Evolutionary conservation across 495 filamentous ascomycete genomes (phyloP).

Genomic region (Neurospora tetrasperma): DNA sequence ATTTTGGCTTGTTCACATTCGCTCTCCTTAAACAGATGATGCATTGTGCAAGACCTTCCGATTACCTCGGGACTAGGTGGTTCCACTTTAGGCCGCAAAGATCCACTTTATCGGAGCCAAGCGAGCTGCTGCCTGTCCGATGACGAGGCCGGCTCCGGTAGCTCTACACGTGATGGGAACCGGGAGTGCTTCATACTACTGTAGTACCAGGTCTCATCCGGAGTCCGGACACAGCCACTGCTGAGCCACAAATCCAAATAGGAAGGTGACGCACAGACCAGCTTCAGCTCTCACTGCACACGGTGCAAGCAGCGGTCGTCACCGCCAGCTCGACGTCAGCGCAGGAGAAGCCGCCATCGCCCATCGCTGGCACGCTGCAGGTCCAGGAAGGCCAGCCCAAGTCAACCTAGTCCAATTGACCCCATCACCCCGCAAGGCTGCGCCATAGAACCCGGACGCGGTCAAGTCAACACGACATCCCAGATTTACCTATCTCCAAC

Average conservation of each 20-base stretch:
- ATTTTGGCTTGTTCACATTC: not conserved
- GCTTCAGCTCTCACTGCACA: not conserved
- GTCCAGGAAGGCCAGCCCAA: conserved; percentile 2
- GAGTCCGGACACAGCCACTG: not conserved
- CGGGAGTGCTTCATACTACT: not conserved
- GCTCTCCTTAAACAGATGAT: not conserved
- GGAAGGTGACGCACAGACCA: not conserved
- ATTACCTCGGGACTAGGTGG: not conserved
- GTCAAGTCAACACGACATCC: not conserved
- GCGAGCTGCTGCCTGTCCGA: not conserved
- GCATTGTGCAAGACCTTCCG: not conserved
- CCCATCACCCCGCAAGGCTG: conserved; percentile 24
- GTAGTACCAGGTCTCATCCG: not conserved
- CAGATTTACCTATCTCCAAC: not conserved
- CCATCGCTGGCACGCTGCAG: not conserved
- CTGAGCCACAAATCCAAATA: not conserved
- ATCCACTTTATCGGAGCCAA: not conserved
- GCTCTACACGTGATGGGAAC: not conserved
- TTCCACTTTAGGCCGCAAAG: not conserved
- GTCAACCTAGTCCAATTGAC: not conserved
- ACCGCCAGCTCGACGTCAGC: not conserved
- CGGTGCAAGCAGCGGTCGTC: not conserved
- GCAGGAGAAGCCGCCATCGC: not conserved
- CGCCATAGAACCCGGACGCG: not conserved
- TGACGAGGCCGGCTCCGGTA: not conserved